Percentiles rank a stretch among this genome's conserved stretches.
These are phyloP conservation scores for Boletus vinaceobasis DNA, from an alignment of 768 basidiomycete species.

Conservation along the genomic window DNA sequence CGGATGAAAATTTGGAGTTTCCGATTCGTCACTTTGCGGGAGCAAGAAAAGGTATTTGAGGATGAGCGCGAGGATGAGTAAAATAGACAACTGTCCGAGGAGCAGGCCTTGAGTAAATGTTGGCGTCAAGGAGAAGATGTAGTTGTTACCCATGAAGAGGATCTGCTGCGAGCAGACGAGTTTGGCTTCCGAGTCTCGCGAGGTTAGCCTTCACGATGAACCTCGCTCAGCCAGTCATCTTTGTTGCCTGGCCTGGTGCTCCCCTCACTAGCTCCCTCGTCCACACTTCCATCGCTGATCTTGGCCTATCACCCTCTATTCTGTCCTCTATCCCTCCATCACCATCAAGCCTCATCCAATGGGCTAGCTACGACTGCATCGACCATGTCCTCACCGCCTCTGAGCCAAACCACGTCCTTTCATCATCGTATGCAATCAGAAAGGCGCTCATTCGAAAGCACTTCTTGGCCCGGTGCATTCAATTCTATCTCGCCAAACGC, in stretches of 20 bases:
- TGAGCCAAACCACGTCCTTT: conserved; percentile 49
- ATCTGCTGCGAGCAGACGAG: neutral
- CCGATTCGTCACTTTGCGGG: conserved; percentile 55
- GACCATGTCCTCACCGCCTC: conserved; percentile 69
- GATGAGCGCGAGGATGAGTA: conserved; percentile 70
- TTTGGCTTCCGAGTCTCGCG: neutral
- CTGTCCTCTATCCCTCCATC: conserved; percentile 25
- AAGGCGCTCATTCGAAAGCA: conserved; percentile 96
- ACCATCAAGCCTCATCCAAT: conserved; percentile 50
- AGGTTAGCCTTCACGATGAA: neutral
- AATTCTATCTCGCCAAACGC: conserved; percentile 70
- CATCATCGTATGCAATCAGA: conserved; percentile 84
- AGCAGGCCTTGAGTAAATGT: conserved; percentile 96
- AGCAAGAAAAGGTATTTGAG: conserved; percentile 96
- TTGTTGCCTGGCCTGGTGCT: conserved; percentile 53
- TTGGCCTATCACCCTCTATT: conserved; percentile 30
- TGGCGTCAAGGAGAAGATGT: conserved; percentile 71
- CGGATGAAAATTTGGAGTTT: conserved; percentile 58
- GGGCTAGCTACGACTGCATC: conserved; percentile 87
- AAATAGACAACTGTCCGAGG: conserved; percentile 86
- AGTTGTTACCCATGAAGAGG: conserved; percentile 38
- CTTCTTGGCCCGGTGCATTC: conserved; percentile 74
- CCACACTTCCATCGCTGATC: conserved; percentile 36
- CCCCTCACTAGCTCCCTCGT: conserved; percentile 52
- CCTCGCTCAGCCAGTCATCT: conserved; percentile 25